These are phyloP conservation scores for Dionaea muscipula DNA, from an alignment of 179 eudicot species.

Conservation along the genomic window DNA sequence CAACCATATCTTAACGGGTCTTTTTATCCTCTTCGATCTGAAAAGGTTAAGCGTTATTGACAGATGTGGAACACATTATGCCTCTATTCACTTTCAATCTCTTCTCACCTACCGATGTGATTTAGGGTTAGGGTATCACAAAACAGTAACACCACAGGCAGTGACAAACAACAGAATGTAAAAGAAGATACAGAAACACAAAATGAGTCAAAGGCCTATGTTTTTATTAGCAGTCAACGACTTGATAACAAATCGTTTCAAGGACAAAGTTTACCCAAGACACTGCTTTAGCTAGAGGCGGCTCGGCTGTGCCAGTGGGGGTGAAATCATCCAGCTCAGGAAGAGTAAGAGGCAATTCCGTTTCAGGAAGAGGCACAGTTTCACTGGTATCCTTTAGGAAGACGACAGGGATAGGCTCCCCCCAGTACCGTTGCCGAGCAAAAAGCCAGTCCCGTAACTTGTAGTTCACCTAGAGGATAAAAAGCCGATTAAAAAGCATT, in stretches of 20 bases:
- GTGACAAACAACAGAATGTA: too few species aligned
- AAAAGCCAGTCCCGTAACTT: constrained; percentile 98
- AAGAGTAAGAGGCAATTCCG: constrained; percentile 77
- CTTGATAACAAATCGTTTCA: not conserved
- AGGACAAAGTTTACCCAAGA: constrained; percentile 58
- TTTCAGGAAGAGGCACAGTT: constrained; percentile 68
- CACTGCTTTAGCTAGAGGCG: constrained; percentile 76
- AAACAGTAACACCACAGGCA: too few species aligned
- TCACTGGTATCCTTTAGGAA: constrained; percentile 53
- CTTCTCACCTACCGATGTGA: too few species aligned
- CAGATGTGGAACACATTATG: too few species aligned
- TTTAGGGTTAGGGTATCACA: too few species aligned
- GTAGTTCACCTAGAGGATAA: constrained; percentile 57
- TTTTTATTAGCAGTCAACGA: not conserved
- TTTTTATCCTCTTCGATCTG: too few species aligned
- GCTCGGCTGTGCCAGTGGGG: constrained; percentile 97
- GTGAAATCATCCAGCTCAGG: constrained; percentile 97
- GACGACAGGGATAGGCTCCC: constrained; percentile 93
- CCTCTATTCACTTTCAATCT: too few species aligned
- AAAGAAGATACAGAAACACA: too few species aligned
- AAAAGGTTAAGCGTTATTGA: too few species aligned
- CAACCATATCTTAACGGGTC: too few species aligned
- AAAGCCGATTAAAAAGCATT: not conserved
- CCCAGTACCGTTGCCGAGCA: constrained; percentile 98
- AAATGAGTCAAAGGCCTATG: too few species aligned